These are phyloP conservation scores for Monosporascus sp. DNA, from an alignment of 2,329 filamentous ascomycete genomes.

Conservation along the genomic window DNA sequence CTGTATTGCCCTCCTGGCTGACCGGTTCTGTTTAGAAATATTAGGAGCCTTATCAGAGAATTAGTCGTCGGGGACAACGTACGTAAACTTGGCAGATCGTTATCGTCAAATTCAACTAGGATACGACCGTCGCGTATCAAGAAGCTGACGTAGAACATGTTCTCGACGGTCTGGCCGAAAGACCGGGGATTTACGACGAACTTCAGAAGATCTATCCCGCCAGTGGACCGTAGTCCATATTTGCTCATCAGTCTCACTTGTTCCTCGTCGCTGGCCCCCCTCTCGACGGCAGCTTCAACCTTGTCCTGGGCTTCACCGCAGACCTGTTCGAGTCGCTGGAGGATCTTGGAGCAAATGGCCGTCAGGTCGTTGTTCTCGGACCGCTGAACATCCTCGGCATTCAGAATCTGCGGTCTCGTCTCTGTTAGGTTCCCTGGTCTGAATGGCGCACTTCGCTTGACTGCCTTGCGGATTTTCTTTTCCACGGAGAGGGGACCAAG, in stretches of 20 bases:
- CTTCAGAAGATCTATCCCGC: constrained; percentile 72
- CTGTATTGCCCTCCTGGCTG: constrained; percentile 40
- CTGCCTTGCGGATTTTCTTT: constrained; percentile 69
- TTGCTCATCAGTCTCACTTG: constrained; percentile 53
- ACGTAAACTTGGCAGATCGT: constrained; percentile 76
- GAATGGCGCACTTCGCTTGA: constrained; percentile 66
- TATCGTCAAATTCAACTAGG: constrained; percentile 66
- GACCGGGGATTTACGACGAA: constrained; percentile 87
- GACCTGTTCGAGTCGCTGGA: constrained; percentile 50
- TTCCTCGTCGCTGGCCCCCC: constrained; percentile 43
- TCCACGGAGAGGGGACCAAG: constrained; percentile 85
- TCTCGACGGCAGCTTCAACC: constrained; percentile 38
- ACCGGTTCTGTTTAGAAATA: constrained; percentile 33
- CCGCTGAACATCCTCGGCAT: constrained; percentile 66
- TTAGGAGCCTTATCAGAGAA: constrained; percentile 6
- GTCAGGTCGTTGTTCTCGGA: constrained; percentile 77
- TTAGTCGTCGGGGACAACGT: constrained; percentile 33
- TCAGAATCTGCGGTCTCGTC: constrained; percentile 73
- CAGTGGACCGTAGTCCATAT: constrained; percentile 60
- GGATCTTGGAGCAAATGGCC: constrained; percentile 70
- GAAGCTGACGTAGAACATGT: constrained; percentile 95
- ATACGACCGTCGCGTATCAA: constrained; percentile 81
- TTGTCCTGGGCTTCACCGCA: constrained; percentile 42
- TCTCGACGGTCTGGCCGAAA: constrained; percentile 93
- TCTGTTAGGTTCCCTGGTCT: constrained; percentile 63